These are phyloP conservation scores for Umbilicus rupestris DNA, from an alignment of 164 flowering plant genomes.

Conservation along the genomic window DNA sequence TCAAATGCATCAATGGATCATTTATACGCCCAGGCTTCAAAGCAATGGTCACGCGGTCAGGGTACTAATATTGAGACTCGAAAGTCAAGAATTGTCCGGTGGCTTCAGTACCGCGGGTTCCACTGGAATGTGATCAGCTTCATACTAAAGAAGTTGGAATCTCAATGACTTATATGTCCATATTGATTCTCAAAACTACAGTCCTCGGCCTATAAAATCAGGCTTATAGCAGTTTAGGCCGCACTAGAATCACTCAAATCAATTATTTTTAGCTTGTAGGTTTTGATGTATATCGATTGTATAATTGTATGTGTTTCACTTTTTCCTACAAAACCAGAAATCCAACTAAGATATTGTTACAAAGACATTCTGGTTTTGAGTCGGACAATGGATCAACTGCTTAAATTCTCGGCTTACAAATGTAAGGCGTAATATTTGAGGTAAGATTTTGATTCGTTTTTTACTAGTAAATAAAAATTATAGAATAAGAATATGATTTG, in stretches of 20 bases:
- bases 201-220: not conserved
- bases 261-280: not conserved
- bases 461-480: too few species aligned
- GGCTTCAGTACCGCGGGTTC: conserved; percentile 93
- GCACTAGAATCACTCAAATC: not conserved
- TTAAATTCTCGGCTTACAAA: too few species aligned
- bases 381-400: too few species aligned
- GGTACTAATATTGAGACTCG: conserved; percentile 47
- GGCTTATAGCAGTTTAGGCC: not conserved
- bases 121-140: conserved; percentile 48
- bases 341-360: too few species aligned
- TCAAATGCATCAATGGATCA: conserved; percentile 16
- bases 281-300: not conserved
- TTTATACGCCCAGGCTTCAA: conserved; percentile 54
- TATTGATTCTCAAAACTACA: not conserved
- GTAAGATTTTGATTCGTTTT: too few species aligned
- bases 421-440: too few species aligned
- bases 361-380: too few species aligned
- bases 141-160: conserved; percentile 57
- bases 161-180: not conserved
- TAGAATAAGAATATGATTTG: too few species aligned
- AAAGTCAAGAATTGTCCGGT: conserved; percentile 56
- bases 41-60: conserved; percentile 63
- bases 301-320: not conserved
- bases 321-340: too few species aligned